Conservation (phyloP, 75 land plant genomes). For the Pinus tabuliformis region DNA sequence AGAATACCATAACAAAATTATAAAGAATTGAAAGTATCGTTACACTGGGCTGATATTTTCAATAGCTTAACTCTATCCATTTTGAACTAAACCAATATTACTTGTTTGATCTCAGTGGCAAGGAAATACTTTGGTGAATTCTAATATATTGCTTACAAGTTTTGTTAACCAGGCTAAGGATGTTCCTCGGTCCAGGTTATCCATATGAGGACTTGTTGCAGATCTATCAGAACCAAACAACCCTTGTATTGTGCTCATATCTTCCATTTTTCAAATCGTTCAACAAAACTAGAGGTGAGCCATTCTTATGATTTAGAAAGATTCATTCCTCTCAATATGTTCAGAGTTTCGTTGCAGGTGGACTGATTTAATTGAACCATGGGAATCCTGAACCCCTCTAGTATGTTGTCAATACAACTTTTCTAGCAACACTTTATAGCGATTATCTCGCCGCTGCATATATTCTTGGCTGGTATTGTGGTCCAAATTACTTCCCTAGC, state of each 20-base stretch:
- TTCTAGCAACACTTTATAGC: conserved; percentile 54
- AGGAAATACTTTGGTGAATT: too few relatives aligned
- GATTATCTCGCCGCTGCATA: conserved; percentile 50
- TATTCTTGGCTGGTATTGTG: conserved; percentile 51
- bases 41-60: too few relatives aligned
- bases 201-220: conserved; percentile 77
- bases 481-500: conserved; percentile 47
- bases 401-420: conserved; percentile 63
- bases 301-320: too few relatives aligned
- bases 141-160: conserved; percentile 27
- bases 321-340: too few relatives aligned
- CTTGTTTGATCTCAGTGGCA: too few relatives aligned
- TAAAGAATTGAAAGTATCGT: too few relatives aligned
- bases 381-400: conserved; percentile 59
- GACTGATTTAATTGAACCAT: conserved; percentile 51
- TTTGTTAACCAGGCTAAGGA: conserved; percentile 65
- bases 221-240: conserved; percentile 74
- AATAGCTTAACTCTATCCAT: too few relatives aligned
- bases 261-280: conserved; percentile 61
- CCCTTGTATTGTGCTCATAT: conserved; percentile 79
- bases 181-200: conserved; percentile 76
- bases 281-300: conserved; percentile 69
- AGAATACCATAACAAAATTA: too few relatives aligned
- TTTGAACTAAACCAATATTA: too few relatives aligned
- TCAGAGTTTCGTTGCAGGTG: conserved; percentile 31